Conservation (phyloP, 495 filamentous ascomycete genomes). For the Elasticomyces elasticus region DNA sequence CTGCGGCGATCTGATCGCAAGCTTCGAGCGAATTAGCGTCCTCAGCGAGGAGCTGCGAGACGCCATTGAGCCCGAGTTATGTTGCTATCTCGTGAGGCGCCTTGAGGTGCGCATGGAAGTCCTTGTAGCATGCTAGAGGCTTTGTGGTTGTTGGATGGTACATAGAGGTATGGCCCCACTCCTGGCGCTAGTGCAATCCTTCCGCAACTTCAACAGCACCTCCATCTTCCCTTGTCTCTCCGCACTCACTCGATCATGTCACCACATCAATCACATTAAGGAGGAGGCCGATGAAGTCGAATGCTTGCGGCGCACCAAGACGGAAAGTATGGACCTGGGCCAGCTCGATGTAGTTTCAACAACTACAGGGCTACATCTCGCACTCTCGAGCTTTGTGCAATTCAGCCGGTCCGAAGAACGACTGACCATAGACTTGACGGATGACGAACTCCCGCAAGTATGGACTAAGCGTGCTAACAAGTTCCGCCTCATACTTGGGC, state of each 20-base stretch:
- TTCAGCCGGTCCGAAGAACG: background rate
- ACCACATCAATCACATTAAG: too few species aligned
- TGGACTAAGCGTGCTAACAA: conserved; percentile 25
- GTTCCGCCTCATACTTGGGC: conserved; percentile 20
- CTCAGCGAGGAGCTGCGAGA: background rate
- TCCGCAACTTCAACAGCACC: background rate
- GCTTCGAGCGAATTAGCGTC: background rate
- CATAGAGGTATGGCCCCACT: too few species aligned
- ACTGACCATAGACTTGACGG: too few species aligned
- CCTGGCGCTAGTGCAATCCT: too few species aligned
- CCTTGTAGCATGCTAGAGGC: too few species aligned
- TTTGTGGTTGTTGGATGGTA: too few species aligned
- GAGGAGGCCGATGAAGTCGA: background rate
- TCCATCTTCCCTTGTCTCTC: background rate
- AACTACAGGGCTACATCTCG: conserved; percentile 18
- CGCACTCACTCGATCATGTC: background rate
- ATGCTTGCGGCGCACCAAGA: conserved; percentile 18
- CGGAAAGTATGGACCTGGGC: conserved; percentile 24
- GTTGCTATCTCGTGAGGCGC: too few species aligned
- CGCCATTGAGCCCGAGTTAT: background rate
- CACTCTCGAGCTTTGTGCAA: conserved; percentile 19
- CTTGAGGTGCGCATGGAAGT: too few species aligned
- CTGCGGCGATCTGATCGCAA: background rate
- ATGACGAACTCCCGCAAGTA: too few species aligned
- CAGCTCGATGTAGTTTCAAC: conserved; percentile 21